Conservation (phyloP, 352 stramenopile genomes). For the Globisporangium apiculatum region DNA sequence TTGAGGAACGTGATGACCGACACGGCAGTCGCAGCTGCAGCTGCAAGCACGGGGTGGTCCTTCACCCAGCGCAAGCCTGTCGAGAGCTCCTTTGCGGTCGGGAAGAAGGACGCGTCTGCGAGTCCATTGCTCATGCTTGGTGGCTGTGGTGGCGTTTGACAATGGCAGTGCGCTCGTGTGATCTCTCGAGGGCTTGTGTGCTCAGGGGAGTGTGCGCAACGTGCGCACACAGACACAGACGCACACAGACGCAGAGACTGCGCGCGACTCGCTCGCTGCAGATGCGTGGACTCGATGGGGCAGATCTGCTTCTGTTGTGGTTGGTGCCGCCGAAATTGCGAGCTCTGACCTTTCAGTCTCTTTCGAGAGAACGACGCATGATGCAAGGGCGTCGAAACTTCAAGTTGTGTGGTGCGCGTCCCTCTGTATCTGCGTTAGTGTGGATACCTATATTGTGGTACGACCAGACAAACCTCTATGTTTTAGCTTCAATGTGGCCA, state of each 20-base stretch:
- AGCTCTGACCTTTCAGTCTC: background rate
- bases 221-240: too few relatives aligned
- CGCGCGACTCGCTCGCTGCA: too few relatives aligned
- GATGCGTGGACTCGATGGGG: background rate
- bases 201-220: too few relatives aligned
- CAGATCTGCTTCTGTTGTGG: background rate
- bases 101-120: constrained; percentile 70
- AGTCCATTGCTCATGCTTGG: constrained; percentile 28
- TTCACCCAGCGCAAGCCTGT: constrained; percentile 82
- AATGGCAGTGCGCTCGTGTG: background rate
- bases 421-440: background rate
- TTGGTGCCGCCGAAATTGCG: background rate
- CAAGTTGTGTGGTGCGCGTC: background rate
- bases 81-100: constrained; percentile 76
- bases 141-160: background rate
- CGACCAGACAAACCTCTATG: too few relatives aligned
- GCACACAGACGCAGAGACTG: too few relatives aligned
- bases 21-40: constrained; percentile 69
- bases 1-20: constrained; percentile 82
- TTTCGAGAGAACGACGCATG: background rate
- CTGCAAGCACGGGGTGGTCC: constrained; percentile 75
- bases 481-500: background rate
- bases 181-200: background rate
- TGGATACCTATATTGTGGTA: background rate
- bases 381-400: background rate